phyloP scores from a whole-genome alignment of 169 alveolate genomes.

The Plasmodium vinckei region DNA sequence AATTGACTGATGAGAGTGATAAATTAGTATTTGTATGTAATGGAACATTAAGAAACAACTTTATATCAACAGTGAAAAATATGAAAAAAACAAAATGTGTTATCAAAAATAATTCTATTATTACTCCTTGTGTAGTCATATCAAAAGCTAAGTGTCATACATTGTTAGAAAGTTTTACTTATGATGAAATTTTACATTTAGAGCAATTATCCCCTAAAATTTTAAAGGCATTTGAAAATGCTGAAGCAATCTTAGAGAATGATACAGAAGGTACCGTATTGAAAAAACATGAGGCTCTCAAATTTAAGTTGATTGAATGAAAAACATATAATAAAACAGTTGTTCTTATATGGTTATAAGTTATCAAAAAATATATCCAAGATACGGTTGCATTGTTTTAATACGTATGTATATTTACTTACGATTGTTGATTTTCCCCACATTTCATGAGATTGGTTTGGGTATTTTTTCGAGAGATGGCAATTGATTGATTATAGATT shows the following conservation, averaged over 20 bases:
- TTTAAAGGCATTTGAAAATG: slow-evolving; percentile 67
- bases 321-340: neutral
- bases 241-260: slow-evolving; percentile 30
- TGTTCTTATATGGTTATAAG: no score
- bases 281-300: slow-evolving; percentile 67
- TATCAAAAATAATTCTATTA: slow-evolving; percentile 45
- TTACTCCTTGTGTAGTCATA: slow-evolving; percentile 66
- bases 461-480: slow-evolving; percentile 64
- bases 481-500: slow-evolving; percentile 25
- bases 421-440: no score
- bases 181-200: slow-evolving; percentile 74
- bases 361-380: no score
- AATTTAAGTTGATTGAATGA: slow-evolving; percentile 54
- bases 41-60: slow-evolving; percentile 67
- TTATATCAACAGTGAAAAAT: slow-evolving; percentile 54
- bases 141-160: slow-evolving; percentile 78
- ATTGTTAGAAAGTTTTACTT: slow-evolving; percentile 62
- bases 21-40: slow-evolving; percentile 73
- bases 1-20: slow-evolving; percentile 72
- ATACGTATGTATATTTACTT: no score
- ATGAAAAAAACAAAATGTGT: slow-evolving; percentile 76
- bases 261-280: slow-evolving; percentile 34
- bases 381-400: no score
- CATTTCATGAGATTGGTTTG: neutral
- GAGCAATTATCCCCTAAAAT: slow-evolving; percentile 51